Conservation (phyloP, 2,329 filamentous ascomycete species). For the Epichloe hybrida region DNA sequence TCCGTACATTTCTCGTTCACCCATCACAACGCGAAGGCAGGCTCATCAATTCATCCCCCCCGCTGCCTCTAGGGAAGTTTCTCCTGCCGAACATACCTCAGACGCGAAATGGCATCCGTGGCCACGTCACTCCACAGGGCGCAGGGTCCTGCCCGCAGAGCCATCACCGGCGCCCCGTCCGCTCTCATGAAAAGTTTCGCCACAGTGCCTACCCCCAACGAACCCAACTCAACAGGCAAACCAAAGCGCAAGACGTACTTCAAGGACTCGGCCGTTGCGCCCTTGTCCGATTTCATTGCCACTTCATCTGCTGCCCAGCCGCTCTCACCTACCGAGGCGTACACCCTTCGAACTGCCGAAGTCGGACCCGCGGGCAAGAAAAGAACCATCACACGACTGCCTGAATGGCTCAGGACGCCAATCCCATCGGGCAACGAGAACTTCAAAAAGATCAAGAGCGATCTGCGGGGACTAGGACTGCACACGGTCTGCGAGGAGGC, state of each 20-base stretch:
- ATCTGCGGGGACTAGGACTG: slow-evolving; percentile 75
- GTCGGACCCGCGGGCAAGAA: slow-evolving; percentile 51
- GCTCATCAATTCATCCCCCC: not conserved
- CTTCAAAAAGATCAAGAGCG: slow-evolving; percentile 93
- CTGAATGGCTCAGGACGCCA: slow-evolving; percentile 90
- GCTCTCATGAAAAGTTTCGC: slow-evolving; percentile 25
- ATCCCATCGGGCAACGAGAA: slow-evolving; percentile 71
- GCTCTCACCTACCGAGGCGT: slow-evolving; percentile 39
- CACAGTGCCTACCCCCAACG: slow-evolving; percentile 27
- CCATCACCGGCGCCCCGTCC: slow-evolving; percentile 20
- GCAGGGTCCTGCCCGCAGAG: slow-evolving; percentile 28
- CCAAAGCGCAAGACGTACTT: slow-evolving; percentile 37
- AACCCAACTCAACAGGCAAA: slow-evolving; percentile 11
- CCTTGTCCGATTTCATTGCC: slow-evolving; percentile 45
- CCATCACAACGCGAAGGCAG: not conserved
- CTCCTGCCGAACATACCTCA: not conserved
- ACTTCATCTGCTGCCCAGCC: slow-evolving; percentile 26
- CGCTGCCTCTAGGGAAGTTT: not conserved
- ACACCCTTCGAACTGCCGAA: slow-evolving; percentile 47
- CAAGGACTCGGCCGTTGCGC: slow-evolving; percentile 42
- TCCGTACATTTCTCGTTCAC: not conserved
- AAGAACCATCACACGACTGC: slow-evolving; percentile 59
- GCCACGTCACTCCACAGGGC: slow-evolving; percentile 28
- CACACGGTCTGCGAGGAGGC: slow-evolving; percentile 98
- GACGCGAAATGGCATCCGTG: slow-evolving; percentile 19